These are phyloP conservation scores for Fusarium robinianum DNA, from an alignment of 2,329 filamentous ascomycete genomes.

Conservation along the genomic window DNA sequence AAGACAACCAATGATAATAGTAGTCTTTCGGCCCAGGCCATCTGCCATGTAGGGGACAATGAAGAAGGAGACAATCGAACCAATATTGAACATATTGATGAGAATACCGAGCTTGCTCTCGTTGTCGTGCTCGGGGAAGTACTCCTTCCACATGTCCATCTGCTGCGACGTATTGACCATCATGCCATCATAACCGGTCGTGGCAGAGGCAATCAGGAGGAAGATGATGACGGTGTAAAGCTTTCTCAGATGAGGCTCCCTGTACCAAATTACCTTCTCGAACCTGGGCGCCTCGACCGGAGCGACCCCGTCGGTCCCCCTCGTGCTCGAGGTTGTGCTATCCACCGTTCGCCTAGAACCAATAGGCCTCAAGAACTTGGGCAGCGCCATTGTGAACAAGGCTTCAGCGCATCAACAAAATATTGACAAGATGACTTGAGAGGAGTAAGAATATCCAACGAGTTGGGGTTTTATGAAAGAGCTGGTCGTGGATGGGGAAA, in stretches of 20 bases:
- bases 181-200: conserved; percentile 66
- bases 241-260: conserved; percentile 59
- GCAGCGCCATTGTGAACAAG: conserved; percentile 29
- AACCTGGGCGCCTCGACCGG: conserved; percentile 54
- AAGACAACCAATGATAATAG: conserved; percentile 50
- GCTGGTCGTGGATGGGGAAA: conserved; percentile 23
- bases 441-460: neutral
- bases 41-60: conserved; percentile 53
- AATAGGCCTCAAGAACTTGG: conserved; percentile 31
- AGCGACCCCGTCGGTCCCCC: conserved; percentile 42
- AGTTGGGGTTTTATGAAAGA: conserved; percentile 4
- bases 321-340: conserved; percentile 11
- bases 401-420: conserved; percentile 2
- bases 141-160: conserved; percentile 57
- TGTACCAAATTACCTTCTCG: conserved; percentile 60
- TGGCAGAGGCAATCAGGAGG: conserved; percentile 63
- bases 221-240: conserved; percentile 58
- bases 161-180: conserved; percentile 63
- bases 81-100: conserved; percentile 58
- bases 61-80: conserved; percentile 53
- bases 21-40: conserved; percentile 47
- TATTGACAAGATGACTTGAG: conserved; percentile 6
- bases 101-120: conserved; percentile 53
- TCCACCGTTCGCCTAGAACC: no score
- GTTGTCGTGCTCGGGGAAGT: conserved; percentile 50